Evolutionary conservation across 2,329 filamentous ascomycete species (phyloP), one percentile per base, ranked within the genome.

Genomic region (Aureobasidium sp.): DNA sequence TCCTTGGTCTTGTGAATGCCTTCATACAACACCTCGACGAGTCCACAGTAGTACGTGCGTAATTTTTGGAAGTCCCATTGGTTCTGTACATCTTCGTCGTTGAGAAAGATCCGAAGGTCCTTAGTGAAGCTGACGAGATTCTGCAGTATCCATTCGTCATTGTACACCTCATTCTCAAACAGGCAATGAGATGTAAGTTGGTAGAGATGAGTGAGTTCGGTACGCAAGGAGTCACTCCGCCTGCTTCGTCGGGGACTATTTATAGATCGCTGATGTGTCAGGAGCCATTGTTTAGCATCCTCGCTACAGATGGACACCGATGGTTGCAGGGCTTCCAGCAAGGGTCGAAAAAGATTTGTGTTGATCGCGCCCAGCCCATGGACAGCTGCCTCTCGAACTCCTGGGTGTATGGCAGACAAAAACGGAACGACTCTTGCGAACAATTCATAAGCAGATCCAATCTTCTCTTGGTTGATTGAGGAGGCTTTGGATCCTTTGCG

Each of bases 161-260:
- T 85, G 71, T 89, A 90, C 5, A 96, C 84, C 52, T 90, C 87
- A 0, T 88, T 80, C 47, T 90, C 83, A 65, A 88, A 88, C 41
- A 99, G 78, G 67, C 97, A 96, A 69, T 92, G 89, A 0, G 92
- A 92, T 0, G 93, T 97, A 39, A 97, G 80, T 72, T 95, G 93
- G 75, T 97, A 97, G 8, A 99, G 90, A 71, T 97, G 90, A 0
- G 95, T 97, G 57, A 97, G 92, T 72, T 97, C 94, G 0, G 93
- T 97, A 59, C 95, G 85, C 37, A 99, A 76, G 36, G 92, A 80
- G 71, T 97, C 94, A 66, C 91, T 94, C 71, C 88, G 90, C 60
- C 87, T 85, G 71, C 90, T 96, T 61, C 90, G 83, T 50, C 88
- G 86, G 1, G 92, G 88, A 67, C 86, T 91, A 74, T 92, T 97